phyloP scores from a whole-genome alignment of 495 filamentous ascomycete species.

The Pseudotulostoma volvatum region DNA sequence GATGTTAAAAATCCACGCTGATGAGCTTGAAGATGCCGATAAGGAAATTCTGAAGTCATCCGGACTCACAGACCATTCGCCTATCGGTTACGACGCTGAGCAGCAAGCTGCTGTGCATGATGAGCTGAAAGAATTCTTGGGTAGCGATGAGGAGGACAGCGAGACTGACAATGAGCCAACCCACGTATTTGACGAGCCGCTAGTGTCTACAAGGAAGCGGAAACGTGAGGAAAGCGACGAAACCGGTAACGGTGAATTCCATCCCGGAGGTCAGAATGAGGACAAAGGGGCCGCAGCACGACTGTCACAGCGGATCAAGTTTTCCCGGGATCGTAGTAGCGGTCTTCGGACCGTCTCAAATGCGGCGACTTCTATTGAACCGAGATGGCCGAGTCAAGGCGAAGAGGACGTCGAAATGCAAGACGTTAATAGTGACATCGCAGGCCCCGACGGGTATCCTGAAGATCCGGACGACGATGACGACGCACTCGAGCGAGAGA shows the following conservation, averaged over 20 bases:
- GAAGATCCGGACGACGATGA: slow-evolving; percentile 34
- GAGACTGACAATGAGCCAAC: slow-evolving; percentile 26
- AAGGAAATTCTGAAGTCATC: slow-evolving; percentile 28
- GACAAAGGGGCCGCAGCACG: slow-evolving; percentile 23
- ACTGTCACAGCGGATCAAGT: slow-evolving; percentile 33
- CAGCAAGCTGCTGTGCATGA: slow-evolving; percentile 42
- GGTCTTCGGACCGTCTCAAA: slow-evolving; percentile 28
- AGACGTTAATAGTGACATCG: slow-evolving; percentile 16
- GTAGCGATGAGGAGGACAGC: slow-evolving; percentile 46
- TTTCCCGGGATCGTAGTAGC: slow-evolving; percentile 30
- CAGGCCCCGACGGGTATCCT: slow-evolving; percentile 10
- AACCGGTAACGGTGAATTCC: slow-evolving; percentile 15
- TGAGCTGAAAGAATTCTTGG: slow-evolving; percentile 65
- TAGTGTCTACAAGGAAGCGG: slow-evolving; percentile 20
- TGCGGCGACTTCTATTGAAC: slow-evolving; percentile 17
- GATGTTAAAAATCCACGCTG: slow-evolving; percentile 21
- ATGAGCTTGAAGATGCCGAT: slow-evolving; percentile 16
- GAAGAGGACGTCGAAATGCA: slow-evolving; percentile 9
- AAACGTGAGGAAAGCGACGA: slow-evolving; percentile 24
- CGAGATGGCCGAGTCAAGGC: background rate
- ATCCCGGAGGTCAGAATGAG: slow-evolving; percentile 15
- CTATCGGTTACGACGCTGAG: slow-evolving; percentile 27
- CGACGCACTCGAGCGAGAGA: slow-evolving; percentile 48
- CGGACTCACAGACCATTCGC: slow-evolving; percentile 17
- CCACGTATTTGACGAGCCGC: slow-evolving; percentile 14